Evolutionary conservation across 495 filamentous ascomycete genomes (phyloP).

Genomic region (Hypomontagnella monticulosa): DNA sequence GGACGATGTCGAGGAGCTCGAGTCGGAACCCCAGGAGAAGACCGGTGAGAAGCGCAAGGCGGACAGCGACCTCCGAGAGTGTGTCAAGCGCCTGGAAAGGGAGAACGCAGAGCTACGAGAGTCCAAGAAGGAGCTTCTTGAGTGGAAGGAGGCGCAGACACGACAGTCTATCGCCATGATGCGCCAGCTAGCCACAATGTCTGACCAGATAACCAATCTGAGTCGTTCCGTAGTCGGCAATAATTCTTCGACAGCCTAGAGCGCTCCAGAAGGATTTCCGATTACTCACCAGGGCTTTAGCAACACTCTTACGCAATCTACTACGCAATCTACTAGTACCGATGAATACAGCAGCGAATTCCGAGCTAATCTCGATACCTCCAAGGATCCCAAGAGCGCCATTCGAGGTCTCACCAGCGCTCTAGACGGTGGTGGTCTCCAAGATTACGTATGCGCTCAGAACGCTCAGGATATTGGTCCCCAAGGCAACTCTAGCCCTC

Average conservation of each 20-base stretch:
- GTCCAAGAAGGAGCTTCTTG: no score
- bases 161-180: conserved; percentile 33
- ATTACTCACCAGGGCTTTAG: not conserved
- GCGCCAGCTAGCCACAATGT: conserved; percentile 19
- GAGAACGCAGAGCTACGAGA: conserved; percentile 60
- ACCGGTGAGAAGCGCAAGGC: conserved; percentile 58
- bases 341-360: no score
- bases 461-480: no score
- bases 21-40: not conserved
- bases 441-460: no score
- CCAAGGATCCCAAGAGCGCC: no score
- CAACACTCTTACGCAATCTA: no score
- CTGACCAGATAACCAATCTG: not conserved
- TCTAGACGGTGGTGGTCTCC: no score
- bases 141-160: conserved; percentile 15
- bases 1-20: conserved; percentile 25
- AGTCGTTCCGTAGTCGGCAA: not conserved
- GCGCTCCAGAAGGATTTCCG: not conserved
- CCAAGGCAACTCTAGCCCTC: no score
- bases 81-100: conserved; percentile 51
- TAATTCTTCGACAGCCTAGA: not conserved
- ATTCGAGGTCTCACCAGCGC: no score
- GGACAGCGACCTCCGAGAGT: conserved; percentile 64
- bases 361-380: no score
- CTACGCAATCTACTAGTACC: no score